Evolutionary conservation across 176 grass and related monocot species (phyloP).

Genomic region (Oryza brachyantha): DNA sequence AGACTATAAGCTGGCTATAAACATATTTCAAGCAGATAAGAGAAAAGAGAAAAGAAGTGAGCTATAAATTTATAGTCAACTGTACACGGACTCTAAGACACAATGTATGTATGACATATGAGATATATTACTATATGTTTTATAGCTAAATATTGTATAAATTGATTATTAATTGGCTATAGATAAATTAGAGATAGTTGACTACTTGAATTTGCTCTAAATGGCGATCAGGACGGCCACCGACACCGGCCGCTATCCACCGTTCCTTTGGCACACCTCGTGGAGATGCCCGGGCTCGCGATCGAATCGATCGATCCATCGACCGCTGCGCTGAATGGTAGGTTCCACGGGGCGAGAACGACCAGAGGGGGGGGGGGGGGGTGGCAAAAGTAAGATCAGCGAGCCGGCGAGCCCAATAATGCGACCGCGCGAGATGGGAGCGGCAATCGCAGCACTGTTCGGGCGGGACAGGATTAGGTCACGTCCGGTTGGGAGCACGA

Average conservation of each 20-base stretch:
- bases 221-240: neutral
- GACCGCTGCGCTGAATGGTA: neutral
- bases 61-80: too few relatives aligned
- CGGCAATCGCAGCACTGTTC: conserved; percentile 25
- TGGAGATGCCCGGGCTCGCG: neutral
- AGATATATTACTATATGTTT: too few relatives aligned
- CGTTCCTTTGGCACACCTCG: neutral
- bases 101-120: too few relatives aligned
- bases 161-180: too few relatives aligned
- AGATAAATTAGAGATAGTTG: too few relatives aligned
- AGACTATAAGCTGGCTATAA: too few relatives aligned
- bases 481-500: neutral
- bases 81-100: too few relatives aligned
- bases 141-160: too few relatives aligned
- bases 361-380: neutral
- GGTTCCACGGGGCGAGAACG: neutral
- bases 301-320: neutral
- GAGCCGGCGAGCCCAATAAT: neutral
- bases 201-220: too few relatives aligned
- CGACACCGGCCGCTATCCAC: conserved; percentile 5
- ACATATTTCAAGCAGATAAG: too few relatives aligned
- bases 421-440: neutral
- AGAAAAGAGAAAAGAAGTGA: too few relatives aligned
- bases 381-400: neutral
- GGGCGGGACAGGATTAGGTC: conserved; percentile 10